phyloP scores from a whole-genome alignment of 2,329 filamentous ascomycete genomes.

The Plenodomus biglobosus region DNA sequence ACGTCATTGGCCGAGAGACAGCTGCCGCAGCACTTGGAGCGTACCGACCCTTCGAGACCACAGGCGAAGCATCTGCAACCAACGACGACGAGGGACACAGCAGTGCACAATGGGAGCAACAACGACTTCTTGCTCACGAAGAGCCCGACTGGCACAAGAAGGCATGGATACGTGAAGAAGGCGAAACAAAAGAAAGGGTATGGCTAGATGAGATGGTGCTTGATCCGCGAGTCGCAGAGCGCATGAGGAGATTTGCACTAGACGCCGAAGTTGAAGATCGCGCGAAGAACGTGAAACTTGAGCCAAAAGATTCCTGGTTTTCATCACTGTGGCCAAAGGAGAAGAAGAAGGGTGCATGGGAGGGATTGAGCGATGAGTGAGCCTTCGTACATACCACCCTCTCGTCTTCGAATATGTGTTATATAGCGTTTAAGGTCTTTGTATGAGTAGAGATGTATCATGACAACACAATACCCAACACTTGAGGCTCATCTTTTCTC shows the following conservation, averaged over 20 bases:
- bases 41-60: slow-evolving; percentile 50
- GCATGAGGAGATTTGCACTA: slow-evolving; percentile 81
- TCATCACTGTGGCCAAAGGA: slow-evolving; percentile 36
- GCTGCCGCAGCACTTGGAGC: slow-evolving; percentile 75
- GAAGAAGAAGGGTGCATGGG: slow-evolving; percentile 38
- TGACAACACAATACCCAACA: slow-evolving; percentile 11
- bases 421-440: slow-evolving; percentile 16
- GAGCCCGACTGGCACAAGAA: slow-evolving; percentile 84
- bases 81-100: slow-evolving; percentile 36
- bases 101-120: slow-evolving; percentile 59
- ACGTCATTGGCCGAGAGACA: slow-evolving; percentile 82
- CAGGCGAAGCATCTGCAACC: slow-evolving; percentile 29
- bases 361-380: slow-evolving; percentile 35
- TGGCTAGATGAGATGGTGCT: slow-evolving; percentile 75
- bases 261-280: slow-evolving; percentile 68
- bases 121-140: slow-evolving; percentile 66
- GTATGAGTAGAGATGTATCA: slow-evolving; percentile 36
- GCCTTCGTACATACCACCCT: slow-evolving; percentile 17
- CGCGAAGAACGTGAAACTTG: slow-evolving; percentile 45
- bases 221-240: slow-evolving; percentile 71
- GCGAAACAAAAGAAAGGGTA: slow-evolving; percentile 59
- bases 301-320: slow-evolving; percentile 29
- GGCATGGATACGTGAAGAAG: slow-evolving; percentile 59
- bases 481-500: neutral
- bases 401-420: slow-evolving; percentile 25